A percentile compares a stretch with the other conserved stretches of the same genome.
These are phyloP conservation scores for Herpetospermum pedunculosum DNA, from an alignment of 306 rosid genomes.

Conservation along the genomic window DNA sequence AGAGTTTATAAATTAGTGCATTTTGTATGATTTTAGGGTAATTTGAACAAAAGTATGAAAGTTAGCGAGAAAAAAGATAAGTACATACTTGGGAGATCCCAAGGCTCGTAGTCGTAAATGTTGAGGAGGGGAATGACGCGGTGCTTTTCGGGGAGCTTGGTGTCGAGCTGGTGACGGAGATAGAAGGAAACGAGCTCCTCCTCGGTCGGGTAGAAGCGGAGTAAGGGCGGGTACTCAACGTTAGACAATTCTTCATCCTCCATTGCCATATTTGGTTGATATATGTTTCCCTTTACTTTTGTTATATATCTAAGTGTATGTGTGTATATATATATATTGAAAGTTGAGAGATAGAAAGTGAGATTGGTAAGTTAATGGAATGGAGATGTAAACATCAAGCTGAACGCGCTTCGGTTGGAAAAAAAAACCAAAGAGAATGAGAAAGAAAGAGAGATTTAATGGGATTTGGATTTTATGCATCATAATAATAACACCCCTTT, in stretches of 20 bases:
- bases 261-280: not conserved
- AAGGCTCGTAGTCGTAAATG: slow-evolving; percentile 57
- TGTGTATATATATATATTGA: not conserved
- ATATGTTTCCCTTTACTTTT: not conserved
- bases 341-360: not conserved
- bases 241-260: not conserved
- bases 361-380: not conserved
- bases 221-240: slow-evolving; percentile 29
- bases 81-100: slow-evolving; percentile 57
- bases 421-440: too few species aligned
- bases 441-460: not conserved
- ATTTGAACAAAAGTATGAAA: not conserved
- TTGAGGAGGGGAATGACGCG: slow-evolving; percentile 44
- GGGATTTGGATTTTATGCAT: not conserved
- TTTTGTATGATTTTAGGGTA: too few species aligned
- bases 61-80: not conserved
- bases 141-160: slow-evolving; percentile 13
- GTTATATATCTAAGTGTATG: not conserved
- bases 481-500: not conserved
- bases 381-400: not conserved
- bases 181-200: slow-evolving; percentile 77
- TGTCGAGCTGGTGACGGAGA: slow-evolving; percentile 45
- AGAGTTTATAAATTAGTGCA: too few species aligned
- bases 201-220: slow-evolving; percentile 80
- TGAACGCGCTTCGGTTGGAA: not conserved